These are phyloP conservation scores for Paecilomyces variotii DNA, from an alignment of 2,329 filamentous ascomycete species.

Conservation along the genomic window DNA sequence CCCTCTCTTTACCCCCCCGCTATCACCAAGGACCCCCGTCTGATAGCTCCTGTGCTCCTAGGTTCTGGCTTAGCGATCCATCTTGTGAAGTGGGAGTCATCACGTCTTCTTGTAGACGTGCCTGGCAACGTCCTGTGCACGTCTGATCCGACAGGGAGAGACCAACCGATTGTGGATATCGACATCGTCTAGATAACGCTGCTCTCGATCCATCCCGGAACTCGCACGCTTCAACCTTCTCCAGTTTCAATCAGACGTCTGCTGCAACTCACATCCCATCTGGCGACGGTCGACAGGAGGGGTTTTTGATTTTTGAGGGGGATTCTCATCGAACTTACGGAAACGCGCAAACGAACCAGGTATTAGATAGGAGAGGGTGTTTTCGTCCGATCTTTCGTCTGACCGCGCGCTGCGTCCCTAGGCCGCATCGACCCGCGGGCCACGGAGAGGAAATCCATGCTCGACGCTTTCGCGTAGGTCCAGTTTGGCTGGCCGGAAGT, in stretches of 20 bases:
- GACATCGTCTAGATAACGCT: neutral
- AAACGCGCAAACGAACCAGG: conserved; percentile 2
- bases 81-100: neutral
- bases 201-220: neutral
- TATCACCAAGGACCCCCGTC: neutral
- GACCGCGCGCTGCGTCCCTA: conserved; percentile 18
- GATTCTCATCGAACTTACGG: too few species aligned
- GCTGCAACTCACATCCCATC: neutral
- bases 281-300: neutral
- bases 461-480: conserved; percentile 12
- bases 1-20: conserved; percentile 4
- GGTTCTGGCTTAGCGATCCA: neutral
- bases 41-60: neutral
- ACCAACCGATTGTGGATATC: neutral
- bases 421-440: conserved; percentile 19
- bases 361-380: conserved; percentile 8
- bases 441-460: conserved; percentile 19
- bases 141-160: neutral
- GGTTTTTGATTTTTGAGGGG: too few species aligned
- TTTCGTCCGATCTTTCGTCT: conserved; percentile 14
- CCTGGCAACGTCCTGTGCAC: neutral
- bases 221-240: neutral
- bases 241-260: neutral
- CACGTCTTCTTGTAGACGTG: neutral
- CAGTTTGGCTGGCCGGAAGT: neutral